These are phyloP conservation scores for Saccharomycopsis javanensis DNA, from an alignment of 805 yeast genomes.

Conservation along the genomic window DNA sequence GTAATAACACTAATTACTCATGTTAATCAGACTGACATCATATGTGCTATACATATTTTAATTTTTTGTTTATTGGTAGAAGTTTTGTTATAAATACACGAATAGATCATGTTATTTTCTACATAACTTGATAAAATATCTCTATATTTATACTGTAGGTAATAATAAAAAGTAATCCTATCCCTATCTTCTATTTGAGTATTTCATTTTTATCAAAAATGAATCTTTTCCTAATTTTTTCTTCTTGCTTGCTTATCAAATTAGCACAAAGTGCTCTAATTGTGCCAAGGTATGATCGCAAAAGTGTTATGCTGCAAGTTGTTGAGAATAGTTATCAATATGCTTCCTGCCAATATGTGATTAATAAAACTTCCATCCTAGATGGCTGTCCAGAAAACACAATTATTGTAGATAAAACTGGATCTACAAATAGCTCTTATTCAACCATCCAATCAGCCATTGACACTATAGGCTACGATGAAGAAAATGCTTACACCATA, in stretches of 20 bases:
- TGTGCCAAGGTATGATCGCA: not conserved
- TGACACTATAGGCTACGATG: not conserved
- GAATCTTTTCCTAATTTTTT: too few relatives aligned
- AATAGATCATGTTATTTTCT: too few relatives aligned
- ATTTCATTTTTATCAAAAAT: too few relatives aligned
- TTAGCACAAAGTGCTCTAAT: not conserved
- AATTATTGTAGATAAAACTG: not conserved
- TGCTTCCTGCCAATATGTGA: not conserved
- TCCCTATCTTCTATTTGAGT: too few relatives aligned
- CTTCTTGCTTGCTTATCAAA: not conserved
- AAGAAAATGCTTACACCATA: not conserved
- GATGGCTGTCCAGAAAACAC: not conserved
- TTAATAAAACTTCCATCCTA: not conserved
- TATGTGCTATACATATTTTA: too few relatives aligned
- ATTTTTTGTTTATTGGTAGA: too few relatives aligned
- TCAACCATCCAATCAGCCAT: conserved; percentile 5
- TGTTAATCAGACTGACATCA: too few relatives aligned
- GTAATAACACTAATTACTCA: too few relatives aligned
- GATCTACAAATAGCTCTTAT: not conserved
- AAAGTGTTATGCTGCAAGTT: not conserved
- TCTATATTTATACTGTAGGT: too few relatives aligned
- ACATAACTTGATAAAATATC: too few relatives aligned
- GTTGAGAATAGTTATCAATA: conserved; percentile 1
- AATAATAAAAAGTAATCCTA: too few relatives aligned
- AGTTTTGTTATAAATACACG: too few relatives aligned